phyloP scores from a whole-genome alignment of 2,329 filamentous ascomycete genomes.

The Fusarium hostae region DNA sequence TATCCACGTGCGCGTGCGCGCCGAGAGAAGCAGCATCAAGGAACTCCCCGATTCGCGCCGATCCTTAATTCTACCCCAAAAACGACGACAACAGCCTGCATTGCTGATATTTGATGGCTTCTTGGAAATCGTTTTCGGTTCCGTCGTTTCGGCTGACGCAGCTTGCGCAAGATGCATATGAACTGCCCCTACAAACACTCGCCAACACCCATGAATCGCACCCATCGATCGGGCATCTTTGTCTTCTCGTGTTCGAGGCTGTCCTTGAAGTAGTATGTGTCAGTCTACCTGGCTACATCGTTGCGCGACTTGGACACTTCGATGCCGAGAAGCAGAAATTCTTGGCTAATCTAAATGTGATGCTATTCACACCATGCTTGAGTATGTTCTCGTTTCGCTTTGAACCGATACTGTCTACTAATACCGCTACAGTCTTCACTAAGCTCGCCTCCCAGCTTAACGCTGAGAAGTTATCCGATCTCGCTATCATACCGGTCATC shows the following conservation, averaged over 20 bases:
- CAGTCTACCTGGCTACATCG: slow-evolving; percentile 91
- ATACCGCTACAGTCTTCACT: slow-evolving; percentile 77
- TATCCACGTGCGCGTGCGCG: slow-evolving; percentile 10
- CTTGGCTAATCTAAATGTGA: slow-evolving; percentile 93
- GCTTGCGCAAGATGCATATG: slow-evolving; percentile 53
- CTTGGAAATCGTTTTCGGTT: slow-evolving; percentile 51
- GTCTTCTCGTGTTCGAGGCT: slow-evolving; percentile 90
- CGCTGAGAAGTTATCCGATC: slow-evolving; percentile 86
- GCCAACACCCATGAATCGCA: slow-evolving; percentile 63
- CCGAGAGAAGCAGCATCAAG: slow-evolving; percentile 21
- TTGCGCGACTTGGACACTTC: slow-evolving; percentile 90
- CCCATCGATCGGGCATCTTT: slow-evolving; percentile 74
- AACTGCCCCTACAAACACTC: slow-evolving; percentile 56
- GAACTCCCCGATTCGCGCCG: slow-evolving; percentile 24
- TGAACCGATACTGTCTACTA: slow-evolving; percentile 32
- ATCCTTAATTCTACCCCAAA: slow-evolving; percentile 5
- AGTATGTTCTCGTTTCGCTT: slow-evolving; percentile 62
- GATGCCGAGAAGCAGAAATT: slow-evolving; percentile 97
- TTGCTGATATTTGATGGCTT: slow-evolving; percentile 49
- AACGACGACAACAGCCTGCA: slow-evolving; percentile 10
- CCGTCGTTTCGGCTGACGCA: slow-evolving; percentile 59
- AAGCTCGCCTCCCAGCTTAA: slow-evolving; percentile 96
- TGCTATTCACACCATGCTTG: slow-evolving; percentile 95
- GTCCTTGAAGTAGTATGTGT: slow-evolving; percentile 96
- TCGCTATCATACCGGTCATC: slow-evolving; percentile 95